Evolutionary conservation across 306 rosid species (phyloP).

Genomic region (Quercus rubra): DNA sequence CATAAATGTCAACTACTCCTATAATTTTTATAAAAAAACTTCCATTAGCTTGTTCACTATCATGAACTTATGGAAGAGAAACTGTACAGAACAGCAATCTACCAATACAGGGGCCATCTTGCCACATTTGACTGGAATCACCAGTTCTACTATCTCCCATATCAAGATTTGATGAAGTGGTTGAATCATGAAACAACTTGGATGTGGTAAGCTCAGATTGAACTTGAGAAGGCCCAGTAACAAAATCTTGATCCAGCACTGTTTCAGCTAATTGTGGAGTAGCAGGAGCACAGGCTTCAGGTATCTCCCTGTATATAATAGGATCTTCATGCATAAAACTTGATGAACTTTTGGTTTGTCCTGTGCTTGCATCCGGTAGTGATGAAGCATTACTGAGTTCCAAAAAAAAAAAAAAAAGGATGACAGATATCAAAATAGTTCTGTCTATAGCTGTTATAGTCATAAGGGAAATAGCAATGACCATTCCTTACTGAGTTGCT

Average conservation of each 20-base stretch:
- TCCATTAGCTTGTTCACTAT: constrained; percentile 14
- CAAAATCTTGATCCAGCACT: constrained; percentile 40
- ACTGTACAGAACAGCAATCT: constrained; percentile 16
- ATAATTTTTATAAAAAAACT: constrained; percentile 2
- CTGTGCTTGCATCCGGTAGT: constrained; percentile 45
- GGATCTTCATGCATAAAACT: constrained; percentile 46
- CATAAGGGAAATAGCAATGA: constrained; percentile 6
- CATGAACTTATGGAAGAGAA: background rate
- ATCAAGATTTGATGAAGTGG: constrained; percentile 29
- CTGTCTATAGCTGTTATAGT: background rate
- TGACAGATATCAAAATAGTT: constrained; percentile 3
- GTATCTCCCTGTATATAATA: constrained; percentile 34
- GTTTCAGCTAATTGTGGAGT: constrained; percentile 31
- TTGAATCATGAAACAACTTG: constrained; percentile 33
- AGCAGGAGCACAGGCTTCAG: constrained; percentile 33
- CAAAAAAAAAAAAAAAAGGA: background rate
- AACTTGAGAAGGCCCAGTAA: constrained; percentile 33
- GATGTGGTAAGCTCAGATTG: constrained; percentile 34
- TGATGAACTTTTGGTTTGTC: constrained; percentile 44
- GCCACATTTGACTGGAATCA: constrained; percentile 42
- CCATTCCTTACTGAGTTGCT: constrained; percentile 53
- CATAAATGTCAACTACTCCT: background rate
- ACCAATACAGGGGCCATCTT: constrained; percentile 37
- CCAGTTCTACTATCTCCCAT: constrained; percentile 36
- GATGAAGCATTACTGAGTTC: constrained; percentile 23